Evolutionary conservation across 2,329 filamentous ascomycete species (phyloP).

Genomic region (Paracoccidioides brasiliensis): DNA sequence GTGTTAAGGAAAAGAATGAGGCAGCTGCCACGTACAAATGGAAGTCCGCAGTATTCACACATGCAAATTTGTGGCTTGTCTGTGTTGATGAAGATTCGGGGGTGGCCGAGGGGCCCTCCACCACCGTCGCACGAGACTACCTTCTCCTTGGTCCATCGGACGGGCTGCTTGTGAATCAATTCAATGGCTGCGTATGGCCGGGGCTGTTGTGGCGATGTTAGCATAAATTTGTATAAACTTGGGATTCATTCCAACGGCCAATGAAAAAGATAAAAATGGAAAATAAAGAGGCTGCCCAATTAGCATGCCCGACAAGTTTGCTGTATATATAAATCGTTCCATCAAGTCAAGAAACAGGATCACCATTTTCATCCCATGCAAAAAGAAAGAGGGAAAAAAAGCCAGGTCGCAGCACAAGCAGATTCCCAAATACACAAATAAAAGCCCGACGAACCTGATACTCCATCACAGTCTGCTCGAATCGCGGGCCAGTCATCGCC

Average conservation of each 20-base stretch:
- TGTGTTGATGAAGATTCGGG: constrained; percentile 90
- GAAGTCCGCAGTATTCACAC: constrained; percentile 88
- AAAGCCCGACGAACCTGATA: constrained; percentile 55
- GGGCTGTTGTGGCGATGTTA: constrained; percentile 45
- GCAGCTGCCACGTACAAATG: constrained; percentile 55
- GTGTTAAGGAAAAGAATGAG: no score
- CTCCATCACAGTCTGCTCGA: constrained; percentile 92
- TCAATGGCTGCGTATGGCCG: constrained; percentile 83
- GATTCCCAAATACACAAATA: background rate
- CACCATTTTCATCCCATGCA: no score
- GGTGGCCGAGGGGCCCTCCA: constrained; percentile 79
- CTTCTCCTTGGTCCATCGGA: constrained; percentile 75
- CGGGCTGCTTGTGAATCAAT: constrained; percentile 89
- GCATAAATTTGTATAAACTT: background rate
- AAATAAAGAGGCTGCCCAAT: no score
- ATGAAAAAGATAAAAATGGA: no score
- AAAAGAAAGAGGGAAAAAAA: no score
- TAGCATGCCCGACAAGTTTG: no score
- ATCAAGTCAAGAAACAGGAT: no score
- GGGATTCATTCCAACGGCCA: no score
- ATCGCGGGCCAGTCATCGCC: constrained; percentile 88
- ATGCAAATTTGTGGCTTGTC: constrained; percentile 88
- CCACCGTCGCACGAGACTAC: constrained; percentile 84
- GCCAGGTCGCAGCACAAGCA: no score
- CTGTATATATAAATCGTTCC: no score